phyloP scores from a whole-genome alignment of 371 early-diverging fungal genomes.

The Mucor racemosus region DNA sequence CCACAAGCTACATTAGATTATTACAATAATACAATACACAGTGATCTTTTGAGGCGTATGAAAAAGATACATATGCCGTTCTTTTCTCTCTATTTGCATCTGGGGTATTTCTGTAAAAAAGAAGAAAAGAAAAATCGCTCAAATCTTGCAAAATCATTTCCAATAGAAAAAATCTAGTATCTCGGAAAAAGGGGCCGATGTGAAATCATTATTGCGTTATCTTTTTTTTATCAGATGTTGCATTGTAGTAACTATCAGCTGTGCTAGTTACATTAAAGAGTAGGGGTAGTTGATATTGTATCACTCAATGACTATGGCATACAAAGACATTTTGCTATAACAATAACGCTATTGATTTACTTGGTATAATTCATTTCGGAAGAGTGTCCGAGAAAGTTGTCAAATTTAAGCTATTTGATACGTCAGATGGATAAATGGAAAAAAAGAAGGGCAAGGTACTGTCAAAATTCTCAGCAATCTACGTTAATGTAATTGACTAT shows the following conservation, averaged over 20 bases:
- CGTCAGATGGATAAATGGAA: slow-evolving; percentile 5
- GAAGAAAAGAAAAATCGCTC: neutral
- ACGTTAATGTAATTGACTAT: neutral
- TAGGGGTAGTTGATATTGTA: neutral
- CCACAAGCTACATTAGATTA: neutral
- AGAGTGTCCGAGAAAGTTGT: neutral
- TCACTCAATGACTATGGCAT: neutral
- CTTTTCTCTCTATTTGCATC: no score
- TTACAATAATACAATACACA: neutral
- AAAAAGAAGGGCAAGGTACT: neutral
- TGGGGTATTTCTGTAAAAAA: neutral
- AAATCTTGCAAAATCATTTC: neutral
- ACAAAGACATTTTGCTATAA: no score
- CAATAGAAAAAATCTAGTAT: neutral
- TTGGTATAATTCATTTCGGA: neutral
- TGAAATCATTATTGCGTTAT: neutral
- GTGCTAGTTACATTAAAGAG: neutral
- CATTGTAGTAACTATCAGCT: neutral
- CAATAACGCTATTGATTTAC: no score
- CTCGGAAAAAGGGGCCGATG: neutral
- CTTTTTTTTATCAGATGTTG: neutral
- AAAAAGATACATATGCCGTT: no score
- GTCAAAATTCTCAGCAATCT: neutral
- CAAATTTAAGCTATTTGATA: neutral
- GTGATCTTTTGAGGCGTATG: neutral